A percentile compares a stretch with the other conserved stretches of the same genome.
Evolutionary conservation across 148 eudicot species (phyloP).

Genomic region (Rhododendron griersonianum): DNA sequence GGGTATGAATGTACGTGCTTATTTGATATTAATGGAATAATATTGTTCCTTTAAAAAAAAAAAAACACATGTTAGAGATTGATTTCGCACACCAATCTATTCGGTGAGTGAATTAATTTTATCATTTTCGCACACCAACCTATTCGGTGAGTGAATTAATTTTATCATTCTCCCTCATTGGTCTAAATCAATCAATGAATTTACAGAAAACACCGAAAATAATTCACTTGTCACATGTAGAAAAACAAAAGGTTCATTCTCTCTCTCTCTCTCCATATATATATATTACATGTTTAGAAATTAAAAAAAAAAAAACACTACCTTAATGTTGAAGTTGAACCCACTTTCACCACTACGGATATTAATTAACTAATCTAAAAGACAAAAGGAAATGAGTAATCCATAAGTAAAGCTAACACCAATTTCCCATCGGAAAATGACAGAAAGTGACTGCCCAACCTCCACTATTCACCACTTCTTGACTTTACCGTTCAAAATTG

Average conservation of each 20-base stretch:
- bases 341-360: background rate
- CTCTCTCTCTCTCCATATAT: no score
- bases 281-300: no score
- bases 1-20: no score
- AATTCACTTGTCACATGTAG: background rate
- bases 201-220: background rate
- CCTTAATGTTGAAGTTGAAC: background rate
- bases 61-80: background rate
- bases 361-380: no score
- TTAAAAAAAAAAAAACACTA: no score
- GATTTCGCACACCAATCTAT: background rate
- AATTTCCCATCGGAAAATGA: background rate
- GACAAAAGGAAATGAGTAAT: background rate
- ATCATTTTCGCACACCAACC: background rate
- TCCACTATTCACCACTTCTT: background rate
- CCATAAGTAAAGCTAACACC: background rate
- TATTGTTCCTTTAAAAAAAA: no score
- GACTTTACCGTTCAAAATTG: background rate
- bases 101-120: background rate
- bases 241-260: background rate
- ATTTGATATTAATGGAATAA: no score
- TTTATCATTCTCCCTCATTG: background rate
- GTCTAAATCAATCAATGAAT: background rate
- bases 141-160: background rate
- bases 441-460: background rate